Base-by-base conservation (phyloP, 805 yeast species). In the Kazachstania bromeliacearum region DNA sequence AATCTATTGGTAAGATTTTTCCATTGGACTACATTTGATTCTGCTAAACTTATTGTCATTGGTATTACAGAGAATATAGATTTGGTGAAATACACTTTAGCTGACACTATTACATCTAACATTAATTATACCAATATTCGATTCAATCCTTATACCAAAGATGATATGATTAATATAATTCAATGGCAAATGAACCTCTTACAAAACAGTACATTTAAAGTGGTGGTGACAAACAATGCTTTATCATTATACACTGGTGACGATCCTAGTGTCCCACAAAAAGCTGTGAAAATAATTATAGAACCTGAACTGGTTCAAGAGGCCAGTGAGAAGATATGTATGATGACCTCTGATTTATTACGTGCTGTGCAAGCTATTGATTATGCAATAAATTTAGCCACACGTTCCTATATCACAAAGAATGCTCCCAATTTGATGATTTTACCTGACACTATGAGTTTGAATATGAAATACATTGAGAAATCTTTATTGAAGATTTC, bases 21-120 rank as follows among this genome's bases (percentile, higher is more conserved):
- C 68, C 89, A 92, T 59, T 89, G 98, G 98, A 95, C 97, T 4
- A 76, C 94, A 1, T 76, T 82, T 48, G 64, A 71, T 7, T 64
- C 75, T 44, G 85, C 96, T 4, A 79, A 78, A 48, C 64, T 89
- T 35, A 73, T 89, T 35, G 94, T 89, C 2, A 68, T 92, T 28
- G 96, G 96, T 0, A 85, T 89, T 23, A 96, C 96, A 4, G 88
- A 89, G 56, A 85, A 96, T 0, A 85, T 89, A 94, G 96, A 92
- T 60, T 63, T 92, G 31, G 96, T 97, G 0, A 97, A 89, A 53
- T 67, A 95, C 35, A 68, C 77, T 33, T 63, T 92, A 23, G 75
- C 88, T n/a, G 88, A 85, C 58, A 88, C 89, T 57, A 79, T 85
- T 3, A 78, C 94, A 0, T 82, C 95, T 1, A 73, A 97, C 42